These are phyloP conservation scores for Aspergillus terreus DNA, from an alignment of 2,329 filamentous ascomycete species.

Conservation along the genomic window DNA sequence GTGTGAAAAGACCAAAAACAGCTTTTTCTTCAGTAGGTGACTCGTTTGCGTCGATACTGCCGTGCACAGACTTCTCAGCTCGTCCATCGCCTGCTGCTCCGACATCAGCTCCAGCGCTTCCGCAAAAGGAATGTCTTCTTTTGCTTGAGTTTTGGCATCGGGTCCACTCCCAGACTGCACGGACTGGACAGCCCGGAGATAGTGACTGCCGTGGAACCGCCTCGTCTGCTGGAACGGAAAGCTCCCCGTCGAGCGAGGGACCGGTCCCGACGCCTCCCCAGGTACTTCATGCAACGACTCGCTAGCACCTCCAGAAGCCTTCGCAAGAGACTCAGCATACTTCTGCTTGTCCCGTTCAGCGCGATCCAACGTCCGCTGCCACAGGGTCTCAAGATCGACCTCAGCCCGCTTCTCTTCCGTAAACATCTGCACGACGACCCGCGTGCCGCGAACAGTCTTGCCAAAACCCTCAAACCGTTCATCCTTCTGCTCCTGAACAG, in stretches of 20 bases:
- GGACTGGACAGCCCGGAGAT: too few relatives aligned
- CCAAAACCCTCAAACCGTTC: conserved; percentile 72
- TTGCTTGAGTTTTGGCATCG: background rate
- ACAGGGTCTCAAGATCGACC: conserved; percentile 63
- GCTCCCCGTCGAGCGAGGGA: conserved; percentile 14
- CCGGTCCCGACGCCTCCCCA: conserved; percentile 16
- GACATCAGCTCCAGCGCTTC: background rate
- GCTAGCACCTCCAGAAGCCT: conserved; percentile 20
- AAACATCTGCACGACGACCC: conserved; percentile 68
- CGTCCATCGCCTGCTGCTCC: background rate
- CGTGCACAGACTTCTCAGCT: background rate
- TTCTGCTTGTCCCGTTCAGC: conserved; percentile 36
- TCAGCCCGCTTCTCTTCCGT: conserved; percentile 67
- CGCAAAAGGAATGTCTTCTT: background rate
- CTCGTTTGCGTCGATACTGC: conserved; percentile 29
- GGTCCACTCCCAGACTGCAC: background rate
- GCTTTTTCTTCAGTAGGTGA: conserved; percentile 31
- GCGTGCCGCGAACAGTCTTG: conserved; percentile 51
- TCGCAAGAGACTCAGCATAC: conserved; percentile 22
- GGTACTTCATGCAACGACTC: conserved; percentile 17
- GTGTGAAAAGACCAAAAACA: conserved; percentile 32
- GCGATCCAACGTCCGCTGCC: conserved; percentile 48
- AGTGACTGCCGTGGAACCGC: conserved; percentile 21
- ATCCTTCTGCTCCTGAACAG: conserved; percentile 25
- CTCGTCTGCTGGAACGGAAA: conserved; percentile 26